phyloP scores from a whole-genome alignment of 352 stramenopile genomes.

The Discostella stelligera region DNA sequence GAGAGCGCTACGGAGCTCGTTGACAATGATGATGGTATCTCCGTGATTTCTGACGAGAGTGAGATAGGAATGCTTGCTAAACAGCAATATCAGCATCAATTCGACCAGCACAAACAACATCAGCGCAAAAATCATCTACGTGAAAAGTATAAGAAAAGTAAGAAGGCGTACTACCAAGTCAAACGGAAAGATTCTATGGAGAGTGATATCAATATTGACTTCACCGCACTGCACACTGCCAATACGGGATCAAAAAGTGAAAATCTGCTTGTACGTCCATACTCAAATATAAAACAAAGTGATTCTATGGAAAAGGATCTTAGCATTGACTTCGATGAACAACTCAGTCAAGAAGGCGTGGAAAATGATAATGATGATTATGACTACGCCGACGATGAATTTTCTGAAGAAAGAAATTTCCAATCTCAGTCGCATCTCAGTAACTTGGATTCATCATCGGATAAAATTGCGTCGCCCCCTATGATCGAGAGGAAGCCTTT shows the following conservation, averaged over 20 bases:
- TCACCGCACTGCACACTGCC: not conserved
- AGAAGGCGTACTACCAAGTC: slow-evolving; percentile 34
- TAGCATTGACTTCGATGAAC: slow-evolving; percentile 41
- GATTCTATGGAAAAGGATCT: slow-evolving; percentile 55
- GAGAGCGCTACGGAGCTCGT: not conserved
- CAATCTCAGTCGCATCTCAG: not conserved
- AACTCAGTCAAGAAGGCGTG: not conserved
- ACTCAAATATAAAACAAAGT: slow-evolving; percentile 41
- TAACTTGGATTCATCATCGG: not conserved
- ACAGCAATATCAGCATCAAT: slow-evolving; percentile 12
- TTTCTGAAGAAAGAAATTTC: not conserved
- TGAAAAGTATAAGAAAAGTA: slow-evolving; percentile 26
- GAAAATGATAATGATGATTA: not conserved
- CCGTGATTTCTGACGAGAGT: slow-evolving; percentile 49
- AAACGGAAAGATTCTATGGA: slow-evolving; percentile 52
- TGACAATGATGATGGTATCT: slow-evolving; percentile 32
- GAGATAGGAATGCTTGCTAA: slow-evolving; percentile 13
- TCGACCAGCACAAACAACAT: slow-evolving; percentile 11
- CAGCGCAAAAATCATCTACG: slow-evolving; percentile 15
- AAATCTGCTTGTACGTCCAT: slow-evolving; percentile 7
- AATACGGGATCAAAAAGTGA: slow-evolving; percentile 2
- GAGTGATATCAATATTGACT: slow-evolving; percentile 43
- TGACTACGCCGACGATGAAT: not conserved
- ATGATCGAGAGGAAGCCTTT: slow-evolving; percentile 31
- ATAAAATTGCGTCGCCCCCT: slow-evolving; percentile 32